Base-by-base conservation (phyloP, 129 eudicot genomes). In the Helichrysum umbraculigerum region DNA sequence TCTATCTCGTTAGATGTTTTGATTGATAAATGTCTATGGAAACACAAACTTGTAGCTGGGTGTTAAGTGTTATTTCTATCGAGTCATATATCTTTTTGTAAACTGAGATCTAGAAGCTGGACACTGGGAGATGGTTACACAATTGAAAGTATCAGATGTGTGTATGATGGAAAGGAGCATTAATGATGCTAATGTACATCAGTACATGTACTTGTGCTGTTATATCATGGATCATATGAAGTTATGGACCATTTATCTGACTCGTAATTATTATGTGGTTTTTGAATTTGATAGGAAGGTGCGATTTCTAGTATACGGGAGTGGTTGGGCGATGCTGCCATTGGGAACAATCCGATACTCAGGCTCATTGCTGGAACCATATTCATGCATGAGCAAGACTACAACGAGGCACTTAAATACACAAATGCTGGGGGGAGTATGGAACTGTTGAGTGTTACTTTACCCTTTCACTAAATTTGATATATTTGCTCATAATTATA, bases 351-450 rank as follows among this genome's bases (percentile, higher is more conserved):
- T 68, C 89, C 99, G 30, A 84, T 82, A 35, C 84, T 94, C 75
- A 79, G 94, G 81, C 95, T 89, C 81, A 84, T 91, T 75, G 99
- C 97, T 37, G 99, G 99, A 32, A 89, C 81, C 72, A 86, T 94
- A 66, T 91, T 89, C 86, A 82, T 83, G 90, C 92, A 91, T 65
- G 97, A 94, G 60, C 93, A 94, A 81, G 99, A 94, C 72, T 94
- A 87, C 70, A 76, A 79, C 63, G 98, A 93, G 72, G 98, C 97
- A 75, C 81, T 90, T 73, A 93, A 93, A 69, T 85, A 93, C 84
- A 93, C 98, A 47, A 77, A 87, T 81, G 88, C 84, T 80, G 98
- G 93, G 37, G 97, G 99, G 12, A 89, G 90, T 7, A 89, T 94
- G 96, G 97, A 91, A 56, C 77, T 91, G 99, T 79, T 93, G 86